Evolutionary conservation across 805 yeast species (phyloP), one percentile per base, ranked within the genome.

Genomic region (Wickerhamomyces rabaulensis): DNA sequence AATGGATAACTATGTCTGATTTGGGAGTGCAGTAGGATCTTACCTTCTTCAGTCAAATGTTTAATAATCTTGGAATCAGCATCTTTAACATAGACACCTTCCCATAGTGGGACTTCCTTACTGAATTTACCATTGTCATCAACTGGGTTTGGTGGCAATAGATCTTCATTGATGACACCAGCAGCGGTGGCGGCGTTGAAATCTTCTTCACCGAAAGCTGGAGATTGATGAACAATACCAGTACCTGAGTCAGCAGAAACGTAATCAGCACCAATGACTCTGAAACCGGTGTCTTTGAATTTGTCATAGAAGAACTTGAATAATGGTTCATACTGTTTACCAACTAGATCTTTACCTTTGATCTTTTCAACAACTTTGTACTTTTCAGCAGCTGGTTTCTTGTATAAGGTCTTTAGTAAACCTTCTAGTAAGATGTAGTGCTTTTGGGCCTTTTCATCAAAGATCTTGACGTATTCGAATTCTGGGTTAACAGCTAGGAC

Each of bases 131-230:
- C 99, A 48, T 79, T 74, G 65, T 92, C 98, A 69, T 95, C 98
- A 44, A 95, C 87, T 19, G 98, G 97, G 66, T 87, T 87, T 55
- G 99, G 99, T 47, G 97, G 90, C 13, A 73, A 68, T 52, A 79
- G 66, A 47, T 77, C 80, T 60, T 81, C 87, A 56, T 65, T 67
- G 50, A 92, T 84, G 58, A 94, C 74, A 52, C 96, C 96, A 27
- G 80, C 78, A 20, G 75, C 79, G 41, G 79, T 74, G 61, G 95
- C 85, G 55, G 84, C 95, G 55, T 76, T 79, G 77, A 80, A 90
- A 92, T 94, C 99, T 69, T 82, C 95, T 74, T 94, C 99, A 86
- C 99, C 99, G 70, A 90, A 94, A 45, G 98, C 94, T 53, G 99
- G 99, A 42, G 99, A 82, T 67, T 91, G 96, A 69, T 94, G 99